A percentile compares a stretch with the other conserved stretches of the same genome.
Conservation (phyloP, 2,329 filamentous ascomycete species). For the Fusarium hostae region DNA sequence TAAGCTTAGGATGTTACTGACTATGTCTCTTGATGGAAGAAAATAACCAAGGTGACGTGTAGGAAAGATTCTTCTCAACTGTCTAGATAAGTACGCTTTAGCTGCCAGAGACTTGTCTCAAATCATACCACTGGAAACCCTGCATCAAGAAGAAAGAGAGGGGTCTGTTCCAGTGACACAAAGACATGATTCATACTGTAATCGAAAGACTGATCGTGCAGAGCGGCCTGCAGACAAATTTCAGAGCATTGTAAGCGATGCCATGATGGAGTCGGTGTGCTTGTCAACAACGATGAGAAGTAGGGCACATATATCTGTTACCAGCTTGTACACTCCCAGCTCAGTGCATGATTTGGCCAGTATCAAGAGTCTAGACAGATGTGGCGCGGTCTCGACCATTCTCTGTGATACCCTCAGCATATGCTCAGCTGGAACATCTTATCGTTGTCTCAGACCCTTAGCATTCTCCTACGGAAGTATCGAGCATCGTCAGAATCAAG, state of each 20-base stretch:
- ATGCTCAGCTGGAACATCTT: neutral
- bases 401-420: neutral
- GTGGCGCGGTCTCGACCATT: neutral
- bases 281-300: neutral
- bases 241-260: neutral
- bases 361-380: accelerated
- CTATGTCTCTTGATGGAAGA: too few relatives aligned
- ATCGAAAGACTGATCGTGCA: neutral
- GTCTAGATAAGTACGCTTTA: neutral
- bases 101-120: neutral
- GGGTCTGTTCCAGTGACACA: neutral
- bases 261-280: neutral
- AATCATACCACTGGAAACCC: neutral
- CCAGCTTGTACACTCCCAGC: neutral
- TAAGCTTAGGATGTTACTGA: neutral
- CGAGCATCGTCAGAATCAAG: too few relatives aligned
- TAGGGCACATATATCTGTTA: neutral
- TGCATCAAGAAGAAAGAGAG: neutral
- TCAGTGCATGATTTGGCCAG: neutral
- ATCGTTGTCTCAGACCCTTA: neutral
- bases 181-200: neutral
- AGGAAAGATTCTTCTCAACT: accelerated
- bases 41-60: too few relatives aligned
- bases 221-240: accelerated
- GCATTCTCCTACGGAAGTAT: accelerated